phyloP scores from a whole-genome alignment of 208 protist genomes.

The Leishmania lainsoni region DNA sequence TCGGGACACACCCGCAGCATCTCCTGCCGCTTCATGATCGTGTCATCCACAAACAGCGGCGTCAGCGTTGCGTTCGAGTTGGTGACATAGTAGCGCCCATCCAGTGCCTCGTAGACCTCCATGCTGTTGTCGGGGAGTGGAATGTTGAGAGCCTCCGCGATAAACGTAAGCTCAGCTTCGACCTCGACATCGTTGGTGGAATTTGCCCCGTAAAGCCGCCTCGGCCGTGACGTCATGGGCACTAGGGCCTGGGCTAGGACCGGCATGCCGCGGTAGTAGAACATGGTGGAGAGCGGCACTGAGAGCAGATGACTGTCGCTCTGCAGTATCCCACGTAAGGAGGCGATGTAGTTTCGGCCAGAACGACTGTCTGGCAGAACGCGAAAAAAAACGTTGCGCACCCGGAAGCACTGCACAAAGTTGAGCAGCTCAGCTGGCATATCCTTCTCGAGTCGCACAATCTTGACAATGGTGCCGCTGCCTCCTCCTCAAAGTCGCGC shows the following conservation, averaged over 20 bases:
- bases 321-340: constrained; percentile 77
- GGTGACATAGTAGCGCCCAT: constrained; percentile 79
- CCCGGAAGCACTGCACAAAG: constrained; percentile 84
- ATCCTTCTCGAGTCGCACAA: constrained; percentile 81
- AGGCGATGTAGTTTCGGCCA: constrained; percentile 81
- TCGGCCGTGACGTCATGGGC: constrained; percentile 64
- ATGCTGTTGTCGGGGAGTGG: constrained; percentile 54
- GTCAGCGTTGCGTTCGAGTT: constrained; percentile 82
- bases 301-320: constrained; percentile 69
- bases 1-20: constrained; percentile 58
- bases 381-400: constrained; percentile 86
- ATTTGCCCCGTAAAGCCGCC: constrained; percentile 63
- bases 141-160: constrained; percentile 80
- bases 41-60: constrained; percentile 67
- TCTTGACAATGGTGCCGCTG: constrained; percentile 58
- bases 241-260: constrained; percentile 86
- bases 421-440: constrained; percentile 69
- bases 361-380: constrained; percentile 86
- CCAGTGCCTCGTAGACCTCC: constrained; percentile 81
- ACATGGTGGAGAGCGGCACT: constrained; percentile 82
- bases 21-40: constrained; percentile 85
- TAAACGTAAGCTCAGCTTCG: constrained; percentile 69
- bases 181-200: constrained; percentile 73
- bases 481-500: constrained; percentile 62
- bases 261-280: constrained; percentile 88